phyloP scores from a whole-genome alignment of 805 yeast genomes.

The Tetrapisispora phaffii region DNA sequence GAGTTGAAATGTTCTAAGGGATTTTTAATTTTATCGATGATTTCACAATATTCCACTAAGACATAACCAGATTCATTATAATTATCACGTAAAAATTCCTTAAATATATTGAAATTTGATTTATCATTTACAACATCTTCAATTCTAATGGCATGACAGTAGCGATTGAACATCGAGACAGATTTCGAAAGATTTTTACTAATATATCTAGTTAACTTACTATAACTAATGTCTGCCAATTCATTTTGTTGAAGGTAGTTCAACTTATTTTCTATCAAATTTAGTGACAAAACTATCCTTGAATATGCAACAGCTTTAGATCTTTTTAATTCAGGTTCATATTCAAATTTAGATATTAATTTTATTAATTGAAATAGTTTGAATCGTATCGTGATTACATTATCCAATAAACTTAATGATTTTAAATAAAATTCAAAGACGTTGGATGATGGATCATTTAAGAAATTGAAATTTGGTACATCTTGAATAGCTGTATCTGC shows the following conservation, averaged over 20 bases:
- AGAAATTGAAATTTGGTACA: slow-evolving; percentile 7
- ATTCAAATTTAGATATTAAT: slow-evolving; percentile 12
- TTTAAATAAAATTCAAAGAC: slow-evolving; percentile 24
- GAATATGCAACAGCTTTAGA: slow-evolving; percentile 7
- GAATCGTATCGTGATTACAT: slow-evolving; percentile 11
- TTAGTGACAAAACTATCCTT: slow-evolving; percentile 17
- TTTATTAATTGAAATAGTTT: slow-evolving; percentile 12
- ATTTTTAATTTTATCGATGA: slow-evolving; percentile 57
- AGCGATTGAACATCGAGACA: slow-evolving; percentile 11
- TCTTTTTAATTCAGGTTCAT: slow-evolving; percentile 1
- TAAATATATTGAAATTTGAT: slow-evolving; percentile 11
- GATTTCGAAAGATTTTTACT: slow-evolving; percentile 7
- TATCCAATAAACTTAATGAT: slow-evolving; percentile 13
- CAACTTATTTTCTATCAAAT: slow-evolving; percentile 21
- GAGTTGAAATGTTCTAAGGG: slow-evolving; percentile 47
- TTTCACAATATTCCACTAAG: slow-evolving; percentile 54
- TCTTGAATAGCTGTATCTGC: slow-evolving; percentile 5
- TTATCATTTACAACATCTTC: slow-evolving; percentile 14
- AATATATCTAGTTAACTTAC: not conserved
- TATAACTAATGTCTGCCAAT: not conserved
- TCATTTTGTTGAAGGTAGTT: slow-evolving; percentile 1
- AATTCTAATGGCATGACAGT: slow-evolving; percentile 11
- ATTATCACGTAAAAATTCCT: slow-evolving; percentile 6
- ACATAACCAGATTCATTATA: slow-evolving; percentile 7
- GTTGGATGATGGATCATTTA: slow-evolving; percentile 10